Percentiles rank a stretch among this genome's conserved stretches.
phyloP scores from a whole-genome alignment of 2,329 filamentous ascomycete genomes.

The Capronia americana region DNA sequence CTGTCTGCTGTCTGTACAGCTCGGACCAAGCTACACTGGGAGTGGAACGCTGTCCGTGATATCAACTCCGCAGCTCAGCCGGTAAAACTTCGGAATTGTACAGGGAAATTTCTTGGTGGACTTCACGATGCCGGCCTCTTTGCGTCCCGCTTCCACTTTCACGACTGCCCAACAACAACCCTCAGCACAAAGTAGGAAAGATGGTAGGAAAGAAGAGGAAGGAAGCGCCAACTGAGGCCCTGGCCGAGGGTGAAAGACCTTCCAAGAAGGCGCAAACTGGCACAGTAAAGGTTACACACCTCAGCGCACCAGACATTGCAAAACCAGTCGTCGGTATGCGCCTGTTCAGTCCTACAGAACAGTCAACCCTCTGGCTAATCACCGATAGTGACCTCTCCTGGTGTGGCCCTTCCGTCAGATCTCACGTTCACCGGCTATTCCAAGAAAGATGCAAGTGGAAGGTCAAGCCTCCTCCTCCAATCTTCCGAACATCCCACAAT shows the following conservation, averaged over 20 bases:
- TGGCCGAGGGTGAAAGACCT: slow-evolving; percentile 25
- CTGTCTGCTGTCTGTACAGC: not conserved
- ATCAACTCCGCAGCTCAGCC: not conserved
- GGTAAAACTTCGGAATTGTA: slow-evolving; percentile 5
- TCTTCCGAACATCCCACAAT: slow-evolving; percentile 66
- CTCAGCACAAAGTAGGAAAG: not conserved
- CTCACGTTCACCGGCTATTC: slow-evolving; percentile 34
- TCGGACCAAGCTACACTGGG: not conserved
- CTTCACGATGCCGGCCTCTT: not conserved
- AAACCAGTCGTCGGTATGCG: slow-evolving; percentile 39
- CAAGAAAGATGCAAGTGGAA: slow-evolving; percentile 28
- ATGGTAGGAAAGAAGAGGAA: slow-evolving; percentile 40
- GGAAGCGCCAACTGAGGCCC: slow-evolving; percentile 16
- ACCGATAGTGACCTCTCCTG: slow-evolving; percentile 40
- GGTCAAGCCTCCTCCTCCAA: slow-evolving; percentile 63
- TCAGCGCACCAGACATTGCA: slow-evolving; percentile 28
- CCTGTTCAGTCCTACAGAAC: not conserved
- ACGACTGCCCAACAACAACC: not conserved
- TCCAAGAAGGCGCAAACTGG: slow-evolving; percentile 35
- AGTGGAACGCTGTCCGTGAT: not conserved
- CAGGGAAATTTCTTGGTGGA: slow-evolving; percentile 6
- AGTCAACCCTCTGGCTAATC: slow-evolving; percentile 1
- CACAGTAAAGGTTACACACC: slow-evolving; percentile 35
- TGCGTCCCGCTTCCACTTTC: not conserved
- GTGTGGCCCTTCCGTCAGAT: slow-evolving; percentile 37